phyloP scores from a whole-genome alignment of 306 rosid species.

The Pyrus pyrifolia region DNA sequence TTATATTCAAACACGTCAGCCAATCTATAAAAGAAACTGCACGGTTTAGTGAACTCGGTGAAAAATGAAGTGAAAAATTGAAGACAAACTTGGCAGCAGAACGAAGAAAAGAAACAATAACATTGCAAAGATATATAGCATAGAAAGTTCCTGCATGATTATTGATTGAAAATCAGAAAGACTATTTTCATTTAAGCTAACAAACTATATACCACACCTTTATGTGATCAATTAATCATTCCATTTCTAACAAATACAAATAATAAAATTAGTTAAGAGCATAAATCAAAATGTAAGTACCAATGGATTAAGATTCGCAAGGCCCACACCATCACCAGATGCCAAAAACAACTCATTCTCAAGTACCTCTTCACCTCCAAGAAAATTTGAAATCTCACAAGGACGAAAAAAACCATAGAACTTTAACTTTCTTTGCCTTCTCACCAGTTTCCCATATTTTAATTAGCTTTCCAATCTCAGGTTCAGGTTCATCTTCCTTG shows the following conservation, averaged over 20 bases:
- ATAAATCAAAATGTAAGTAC: conserved; percentile 33
- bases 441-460: conserved; percentile 61
- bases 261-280: background rate
- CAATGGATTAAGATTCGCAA: conserved; percentile 64
- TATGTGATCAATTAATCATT: background rate
- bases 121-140: background rate
- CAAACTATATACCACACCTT: background rate
- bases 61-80: too few relatives aligned
- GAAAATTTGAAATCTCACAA: conserved; percentile 50
- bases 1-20: background rate
- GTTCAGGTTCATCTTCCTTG: conserved; percentile 59
- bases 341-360: conserved; percentile 77
- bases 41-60: background rate
- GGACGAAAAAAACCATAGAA: conserved; percentile 90
- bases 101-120: background rate
- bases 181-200: background rate
- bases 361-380: conserved; percentile 26
- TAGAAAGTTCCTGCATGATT: background rate
- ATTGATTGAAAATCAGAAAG: background rate
- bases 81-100: background rate
- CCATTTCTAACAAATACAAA: background rate
- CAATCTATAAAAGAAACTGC: background rate
- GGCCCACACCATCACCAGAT: conserved; percentile 70
- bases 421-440: conserved; percentile 54
- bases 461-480: conserved; percentile 60